A percentile compares a stretch with the other conserved stretches of the same genome.
These are phyloP conservation scores for Mycothermus thermophilus DNA, from an alignment of 495 filamentous ascomycete genomes.

Conservation along the genomic window DNA sequence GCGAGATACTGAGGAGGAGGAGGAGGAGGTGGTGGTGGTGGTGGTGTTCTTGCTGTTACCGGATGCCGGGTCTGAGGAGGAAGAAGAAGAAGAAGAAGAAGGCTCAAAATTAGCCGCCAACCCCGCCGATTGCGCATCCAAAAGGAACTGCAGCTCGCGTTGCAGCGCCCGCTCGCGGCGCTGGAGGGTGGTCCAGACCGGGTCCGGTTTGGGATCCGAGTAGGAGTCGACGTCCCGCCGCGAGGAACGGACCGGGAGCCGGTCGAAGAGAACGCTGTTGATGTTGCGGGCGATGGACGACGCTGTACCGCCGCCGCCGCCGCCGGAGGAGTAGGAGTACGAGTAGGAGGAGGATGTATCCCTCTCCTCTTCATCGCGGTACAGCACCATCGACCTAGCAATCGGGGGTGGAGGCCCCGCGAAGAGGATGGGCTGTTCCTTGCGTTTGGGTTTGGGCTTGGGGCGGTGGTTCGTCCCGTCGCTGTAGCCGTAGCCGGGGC, in stretches of 20 bases:
- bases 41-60: background rate
- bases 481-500: too few relatives aligned
- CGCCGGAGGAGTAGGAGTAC: background rate
- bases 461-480: slow-evolving; percentile 11
- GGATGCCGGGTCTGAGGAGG: slow-evolving; percentile 8
- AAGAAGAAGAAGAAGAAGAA: background rate
- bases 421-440: slow-evolving; percentile 11
- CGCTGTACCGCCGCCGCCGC: slow-evolving; percentile 1
- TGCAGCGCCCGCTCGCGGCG: slow-evolving; percentile 51
- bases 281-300: slow-evolving; percentile 15
- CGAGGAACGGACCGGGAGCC: slow-evolving; percentile 1
- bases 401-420: slow-evolving; percentile 24
- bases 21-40: slow-evolving; percentile 14
- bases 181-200: slow-evolving; percentile 23
- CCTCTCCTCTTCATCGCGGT: slow-evolving; percentile 19
- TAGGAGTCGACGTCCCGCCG: background rate
- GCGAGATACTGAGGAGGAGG: too few relatives aligned
- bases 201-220: slow-evolving; percentile 17
- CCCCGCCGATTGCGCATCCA: slow-evolving; percentile 76
- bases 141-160: slow-evolving; percentile 58
- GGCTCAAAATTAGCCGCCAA: slow-evolving; percentile 30
- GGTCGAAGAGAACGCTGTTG: slow-evolving; percentile 22
- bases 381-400: slow-evolving; percentile 14
- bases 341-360: background rate
- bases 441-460: slow-evolving; percentile 8